Evolutionary conservation across 805 yeast species (phyloP), one percentile per base, ranked within the genome.

Genomic region (Zygosaccharomyces rouxii): DNA sequence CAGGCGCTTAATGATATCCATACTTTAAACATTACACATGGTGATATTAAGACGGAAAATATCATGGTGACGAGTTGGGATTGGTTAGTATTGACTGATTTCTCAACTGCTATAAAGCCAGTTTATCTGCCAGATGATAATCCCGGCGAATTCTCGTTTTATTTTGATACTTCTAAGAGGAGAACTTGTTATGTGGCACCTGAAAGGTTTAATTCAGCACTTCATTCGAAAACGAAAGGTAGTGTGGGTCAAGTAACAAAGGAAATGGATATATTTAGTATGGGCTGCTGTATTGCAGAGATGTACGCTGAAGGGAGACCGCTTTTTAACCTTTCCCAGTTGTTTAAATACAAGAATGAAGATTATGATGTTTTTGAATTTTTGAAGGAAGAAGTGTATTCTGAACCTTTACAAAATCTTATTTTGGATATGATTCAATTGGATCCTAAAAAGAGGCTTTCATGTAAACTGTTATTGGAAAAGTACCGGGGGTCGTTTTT

Each of bases 181-280:
- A 75, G 96, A 58, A 78, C 81, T 2, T 94, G 99, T 66, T 92
- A 92, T 65, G 66, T 94, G 38, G 98, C 99, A 0, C 99, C 99
- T 0, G 99, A 94, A 63, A 71, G 99, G 55, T 92, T 94, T 59
- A 66, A 59, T 52, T 57, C 59, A 5, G 52, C 49, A 26, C 57
- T 60, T 26, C 49, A 49, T 30, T 53, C 55, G 18, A 47, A 48
- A 21, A 19, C 63, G 53, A 40, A 59, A 53, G 44, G 52, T 58
- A 21, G 42, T 16, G 44, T 46, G 3, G 73, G 65, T 2, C 57
- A 55, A 11, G 62, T 86, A 25, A 76, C 82, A 0, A 71, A 73
- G 23, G 77, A 77, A 42, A 86, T 87, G 94, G 99, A 94, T 66
- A 71, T 92, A 21, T 87, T 87, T 63, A 78, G 89, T 47, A 62